Evolutionary conservation across 1,139 yeast species (phyloP), one percentile per base, ranked within the genome.

Genomic region (Nadsonia starkeyi-henricii): DNA sequence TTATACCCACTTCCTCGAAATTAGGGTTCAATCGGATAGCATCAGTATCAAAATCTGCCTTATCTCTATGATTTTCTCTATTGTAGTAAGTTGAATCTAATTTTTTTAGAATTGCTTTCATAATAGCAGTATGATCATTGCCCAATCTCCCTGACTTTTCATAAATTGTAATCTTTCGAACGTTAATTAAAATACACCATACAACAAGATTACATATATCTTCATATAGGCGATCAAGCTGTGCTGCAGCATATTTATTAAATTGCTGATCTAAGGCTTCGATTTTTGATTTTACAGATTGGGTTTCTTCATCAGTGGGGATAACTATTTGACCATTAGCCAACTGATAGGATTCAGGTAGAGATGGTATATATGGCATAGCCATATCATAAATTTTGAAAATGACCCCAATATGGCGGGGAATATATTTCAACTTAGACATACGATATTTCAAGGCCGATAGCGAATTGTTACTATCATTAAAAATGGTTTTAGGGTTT

Each of bases 191-290:
- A 2, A 53, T 41, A 7, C 55, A 48, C 52, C 55, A 53, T 17
- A 52, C 48, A 17, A 58, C 51, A 44, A 58, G 45, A 20, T 51
- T 53, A n/a, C 54, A 50, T n/a, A 56, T 53, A 37, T 57, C 57
- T 9, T 51, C 48, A n/a, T 54, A 21, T 13, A 58, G 46, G 12
- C 57, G 48, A 13, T 48, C 48, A 20, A 47, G 44, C 45, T 59
- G 58, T 8, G 26, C 44, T 5, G 41, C 47, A 7, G 47, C 47
- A 42, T 55, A 55, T 19, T 43, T 45, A 7, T 36, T 43, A 43
- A 51, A 48, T 13, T 49, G 47, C 17, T 47, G 44, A 15, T 50
- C 46, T 33, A 48, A 50, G 8, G 45, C 39, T 8, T 47, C 48
- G n/a, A 50, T 47, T 12, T 47, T 48, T 2, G 41, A 46, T 39